Percentiles rank a stretch among this genome's conserved stretches.
phyloP scores from a whole-genome alignment of 2,329 filamentous ascomycete species.

The Alternaria infectoria region DNA sequence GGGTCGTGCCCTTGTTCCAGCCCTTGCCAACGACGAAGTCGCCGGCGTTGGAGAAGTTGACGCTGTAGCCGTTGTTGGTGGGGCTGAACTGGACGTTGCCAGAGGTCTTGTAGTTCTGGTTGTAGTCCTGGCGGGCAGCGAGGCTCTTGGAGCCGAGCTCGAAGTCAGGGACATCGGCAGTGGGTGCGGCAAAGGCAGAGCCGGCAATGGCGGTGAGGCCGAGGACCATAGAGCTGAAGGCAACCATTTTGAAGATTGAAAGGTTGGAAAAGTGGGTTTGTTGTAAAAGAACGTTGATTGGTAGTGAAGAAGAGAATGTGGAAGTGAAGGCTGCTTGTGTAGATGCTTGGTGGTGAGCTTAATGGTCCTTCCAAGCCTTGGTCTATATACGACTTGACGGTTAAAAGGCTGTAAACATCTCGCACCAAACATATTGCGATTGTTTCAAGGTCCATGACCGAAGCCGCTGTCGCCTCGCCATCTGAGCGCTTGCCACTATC shows the following conservation, averaged over 20 bases:
- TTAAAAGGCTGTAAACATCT: constrained; percentile 2
- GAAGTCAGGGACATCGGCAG: constrained; percentile 36
- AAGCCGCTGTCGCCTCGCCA: not conserved
- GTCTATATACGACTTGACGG: constrained; percentile 9
- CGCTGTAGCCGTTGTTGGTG: constrained; percentile 36
- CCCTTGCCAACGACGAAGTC: constrained; percentile 44
- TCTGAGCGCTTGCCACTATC: not conserved
- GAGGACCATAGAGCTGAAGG: constrained; percentile 29
- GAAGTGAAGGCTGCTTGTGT: constrained; percentile 1
- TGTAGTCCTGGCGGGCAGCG: constrained; percentile 38
- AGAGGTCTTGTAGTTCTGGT: constrained; percentile 43
- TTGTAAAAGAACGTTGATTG: not conserved
- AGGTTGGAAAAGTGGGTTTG: not conserved
- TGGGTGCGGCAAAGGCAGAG: constrained; percentile 30
- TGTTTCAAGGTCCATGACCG: constrained; percentile 3
- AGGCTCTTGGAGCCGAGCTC: constrained; percentile 30
- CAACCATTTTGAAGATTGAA: constrained; percentile 30
- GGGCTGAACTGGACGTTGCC: constrained; percentile 39
- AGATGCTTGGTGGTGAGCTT: constrained; percentile 5
- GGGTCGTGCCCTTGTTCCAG: constrained; percentile 38
- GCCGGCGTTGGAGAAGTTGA: constrained; percentile 34
- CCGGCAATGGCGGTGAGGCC: constrained; percentile 27
- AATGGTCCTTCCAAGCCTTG: not conserved
- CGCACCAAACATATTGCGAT: constrained; percentile 9
- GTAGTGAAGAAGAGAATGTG: not conserved